These are phyloP conservation scores for Aspergillus sclerotioniger DNA, from an alignment of 495 filamentous ascomycete species.

Conservation along the genomic window DNA sequence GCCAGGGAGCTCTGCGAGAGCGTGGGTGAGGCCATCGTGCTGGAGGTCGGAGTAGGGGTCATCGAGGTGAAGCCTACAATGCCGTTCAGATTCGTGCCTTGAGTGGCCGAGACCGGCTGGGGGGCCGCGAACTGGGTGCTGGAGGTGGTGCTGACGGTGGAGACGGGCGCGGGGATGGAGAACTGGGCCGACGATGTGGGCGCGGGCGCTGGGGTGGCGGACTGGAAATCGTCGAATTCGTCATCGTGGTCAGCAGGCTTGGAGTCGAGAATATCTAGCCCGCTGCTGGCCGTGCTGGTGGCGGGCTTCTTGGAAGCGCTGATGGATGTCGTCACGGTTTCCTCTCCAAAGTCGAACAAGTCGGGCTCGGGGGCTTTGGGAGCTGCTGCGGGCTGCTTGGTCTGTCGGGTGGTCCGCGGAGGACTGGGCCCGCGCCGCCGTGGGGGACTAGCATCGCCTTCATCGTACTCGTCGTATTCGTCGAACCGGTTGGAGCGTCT, in stretches of 20 bases:
- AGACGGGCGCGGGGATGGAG: slow-evolving; percentile 49
- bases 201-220: slow-evolving; percentile 65
- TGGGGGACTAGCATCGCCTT: slow-evolving; percentile 56
- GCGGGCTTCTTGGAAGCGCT: slow-evolving; percentile 48
- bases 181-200: slow-evolving; percentile 44
- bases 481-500: slow-evolving; percentile 76
- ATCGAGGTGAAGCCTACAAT: slow-evolving; percentile 78
- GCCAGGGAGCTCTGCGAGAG: slow-evolving; percentile 49
- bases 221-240: slow-evolving; percentile 98
- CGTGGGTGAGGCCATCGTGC: slow-evolving; percentile 47
- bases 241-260: slow-evolving; percentile 77
- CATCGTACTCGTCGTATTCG: slow-evolving; percentile 95
- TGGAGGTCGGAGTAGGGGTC: slow-evolving; percentile 62
- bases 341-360: slow-evolving; percentile 80
- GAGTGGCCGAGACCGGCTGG: slow-evolving; percentile 75
- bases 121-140: slow-evolving; percentile 75
- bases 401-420: slow-evolving; percentile 40
- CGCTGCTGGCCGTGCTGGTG: slow-evolving; percentile 35
- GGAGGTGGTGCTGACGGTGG: slow-evolving; percentile 63
- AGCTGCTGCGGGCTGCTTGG: slow-evolving; percentile 64
- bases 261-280: slow-evolving; percentile 55
- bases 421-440: slow-evolving; percentile 45
- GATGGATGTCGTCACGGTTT: slow-evolving; percentile 48
- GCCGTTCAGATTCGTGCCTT: slow-evolving; percentile 74
- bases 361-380: slow-evolving; percentile 84